Evolutionary conservation across 371 early-diverging fungal species (phyloP).

Genomic region (Syncephalastrum racemosum): DNA sequence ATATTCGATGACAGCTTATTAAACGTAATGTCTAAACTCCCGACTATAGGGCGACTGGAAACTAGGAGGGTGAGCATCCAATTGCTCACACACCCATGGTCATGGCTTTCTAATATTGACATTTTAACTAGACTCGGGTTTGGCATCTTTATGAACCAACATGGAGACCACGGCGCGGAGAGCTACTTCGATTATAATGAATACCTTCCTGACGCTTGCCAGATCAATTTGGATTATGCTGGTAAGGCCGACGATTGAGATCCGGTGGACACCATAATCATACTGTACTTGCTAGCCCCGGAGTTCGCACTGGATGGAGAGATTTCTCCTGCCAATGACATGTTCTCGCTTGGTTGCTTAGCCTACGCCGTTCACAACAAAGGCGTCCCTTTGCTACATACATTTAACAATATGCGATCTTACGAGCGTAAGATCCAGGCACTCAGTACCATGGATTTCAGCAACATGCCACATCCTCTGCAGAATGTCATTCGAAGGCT

Average conservation of each 20-base stretch:
- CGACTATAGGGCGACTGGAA: constrained; percentile 84
- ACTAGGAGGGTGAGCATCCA: constrained; percentile 66
- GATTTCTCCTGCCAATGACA: constrained; percentile 63
- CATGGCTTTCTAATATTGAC: not conserved
- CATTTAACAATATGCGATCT: constrained; percentile 66
- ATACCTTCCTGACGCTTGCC: constrained; percentile 65
- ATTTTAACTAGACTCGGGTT: constrained; percentile 61
- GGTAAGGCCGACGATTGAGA: constrained; percentile 25
- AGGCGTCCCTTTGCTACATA: constrained; percentile 65
- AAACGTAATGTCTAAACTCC: not conserved
- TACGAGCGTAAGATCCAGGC: constrained; percentile 62
- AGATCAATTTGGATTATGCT: constrained; percentile 71
- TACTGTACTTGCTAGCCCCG: constrained; percentile 56
- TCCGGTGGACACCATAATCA: not conserved
- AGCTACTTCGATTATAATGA: constrained; percentile 57
- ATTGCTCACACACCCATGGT: not conserved
- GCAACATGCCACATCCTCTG: constrained; percentile 55
- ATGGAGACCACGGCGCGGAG: constrained; percentile 25
- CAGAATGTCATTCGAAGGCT: constrained; percentile 58
- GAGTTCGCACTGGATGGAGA: constrained; percentile 68
- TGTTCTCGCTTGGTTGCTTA: constrained; percentile 83
- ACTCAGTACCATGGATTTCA: constrained; percentile 38
- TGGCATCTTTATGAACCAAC: constrained; percentile 58
- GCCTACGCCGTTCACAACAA: constrained; percentile 75
- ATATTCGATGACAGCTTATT: constrained; percentile 24